Evolutionary conservation across 257 asterid genomes (phyloP).

Genomic region (Knoxia roxburghii): DNA sequence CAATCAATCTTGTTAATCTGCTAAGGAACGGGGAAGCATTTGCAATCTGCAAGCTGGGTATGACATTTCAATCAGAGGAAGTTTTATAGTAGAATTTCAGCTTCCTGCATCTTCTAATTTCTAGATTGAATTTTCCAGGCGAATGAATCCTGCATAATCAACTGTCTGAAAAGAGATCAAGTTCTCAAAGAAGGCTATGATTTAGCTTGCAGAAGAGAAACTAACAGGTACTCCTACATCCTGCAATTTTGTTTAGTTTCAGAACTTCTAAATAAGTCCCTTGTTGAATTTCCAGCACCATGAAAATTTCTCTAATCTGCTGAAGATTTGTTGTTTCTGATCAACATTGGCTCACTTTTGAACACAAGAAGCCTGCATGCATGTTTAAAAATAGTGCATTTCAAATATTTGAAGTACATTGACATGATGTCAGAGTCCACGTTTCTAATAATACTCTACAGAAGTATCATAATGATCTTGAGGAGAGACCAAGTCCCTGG

Average conservation of each 20-base stretch:
- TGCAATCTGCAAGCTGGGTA: no score
- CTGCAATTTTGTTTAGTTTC: no score
- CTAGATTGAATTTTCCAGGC: neutral
- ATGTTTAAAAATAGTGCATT: neutral
- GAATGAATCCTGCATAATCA: no score
- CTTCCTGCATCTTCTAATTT: neutral
- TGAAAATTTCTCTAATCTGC: neutral
- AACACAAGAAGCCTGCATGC: no score
- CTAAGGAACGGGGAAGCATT: no score
- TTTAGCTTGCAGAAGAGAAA: neutral
- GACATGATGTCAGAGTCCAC: neutral
- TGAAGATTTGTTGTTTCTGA: neutral
- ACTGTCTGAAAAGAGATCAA: no score
- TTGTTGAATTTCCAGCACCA: neutral
- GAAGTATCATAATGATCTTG: conserved; percentile 29
- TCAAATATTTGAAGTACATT: neutral
- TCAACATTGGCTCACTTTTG: neutral
- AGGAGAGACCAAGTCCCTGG: conserved; percentile 27
- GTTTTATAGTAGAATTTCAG: no score
- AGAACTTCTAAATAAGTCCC: no score
- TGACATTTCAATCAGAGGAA: no score
- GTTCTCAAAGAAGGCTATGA: neutral
- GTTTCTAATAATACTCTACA: conserved; percentile 38
- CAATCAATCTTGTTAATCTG: no score
- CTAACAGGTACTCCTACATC: no score